Base-by-base conservation (phyloP, 2,329 filamentous ascomycete species). In the Beauveria sp. region DNA sequence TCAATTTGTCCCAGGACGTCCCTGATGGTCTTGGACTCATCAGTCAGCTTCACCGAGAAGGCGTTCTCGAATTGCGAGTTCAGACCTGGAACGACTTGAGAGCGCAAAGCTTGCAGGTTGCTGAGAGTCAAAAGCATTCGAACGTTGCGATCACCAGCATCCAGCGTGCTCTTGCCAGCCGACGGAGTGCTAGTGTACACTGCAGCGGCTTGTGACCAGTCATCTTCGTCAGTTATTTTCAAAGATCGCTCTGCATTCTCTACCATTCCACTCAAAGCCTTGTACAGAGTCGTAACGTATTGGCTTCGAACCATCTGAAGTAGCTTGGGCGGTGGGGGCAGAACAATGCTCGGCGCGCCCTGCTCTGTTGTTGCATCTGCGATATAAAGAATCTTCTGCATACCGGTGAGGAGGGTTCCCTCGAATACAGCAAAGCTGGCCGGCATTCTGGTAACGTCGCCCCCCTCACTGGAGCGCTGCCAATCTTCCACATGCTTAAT, bases 361-460 rank as follows among this genome's bases (percentile, higher is more conserved):
- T 88, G 82, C 73, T 90, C 92, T 50, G 82, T 84, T 78, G 87
- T 89, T 24, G 91, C 90, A 66, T 97, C 93, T 1, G 90, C 88
- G 49, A 99, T 88, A 72, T 97, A 99, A 31, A 97, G 80, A 60
- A 98, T 96, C 77, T 93, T 96, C 74, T 99, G 95, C 86, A 98
- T 89, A 60, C 93, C 92, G 1, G 81, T 82, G 22, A 99, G 79
- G 14, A 99, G 80, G 7, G 89, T 84, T 60, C 87, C 89, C 70
- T 98, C 93, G 70, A 96, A 96, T 0, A 89, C 85, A 18, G 90
- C 81, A 73, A 99, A 97, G 60, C 88, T 87, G 2, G 86, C 83
- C 0, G 96, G 95, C 88, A 99, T 93, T 65, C 89, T 89, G 0
- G 96, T 99, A 52, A 97, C 82, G 69, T 97, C 93, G 61, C 88